These are phyloP conservation scores for Cydonia oblonga DNA, from an alignment of 331 rosid genomes.

Conservation along the genomic window DNA sequence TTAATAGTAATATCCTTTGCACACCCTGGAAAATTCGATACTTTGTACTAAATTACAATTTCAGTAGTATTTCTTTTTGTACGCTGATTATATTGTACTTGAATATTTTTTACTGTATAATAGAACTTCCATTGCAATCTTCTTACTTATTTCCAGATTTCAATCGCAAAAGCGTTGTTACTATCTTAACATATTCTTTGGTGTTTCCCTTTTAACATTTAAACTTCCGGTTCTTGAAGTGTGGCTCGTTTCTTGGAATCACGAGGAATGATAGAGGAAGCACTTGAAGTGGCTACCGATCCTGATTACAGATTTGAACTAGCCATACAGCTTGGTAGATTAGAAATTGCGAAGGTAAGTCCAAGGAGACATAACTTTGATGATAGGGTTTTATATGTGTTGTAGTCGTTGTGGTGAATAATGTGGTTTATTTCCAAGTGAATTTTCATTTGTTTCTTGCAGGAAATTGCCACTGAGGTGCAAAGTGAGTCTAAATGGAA, in stretches of 20 bases:
- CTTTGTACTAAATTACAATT: not conserved
- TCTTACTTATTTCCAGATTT: not conserved
- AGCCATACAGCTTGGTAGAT: conserved; percentile 89
- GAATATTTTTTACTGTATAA: not conserved
- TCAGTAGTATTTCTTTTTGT: not conserved
- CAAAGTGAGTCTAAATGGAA: conserved; percentile 95
- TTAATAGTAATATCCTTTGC: not conserved
- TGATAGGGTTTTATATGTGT: not conserved
- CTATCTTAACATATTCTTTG: not conserved
- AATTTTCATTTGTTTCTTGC: conserved; percentile 11
- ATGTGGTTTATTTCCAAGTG: not conserved
- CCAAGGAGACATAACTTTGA: conserved; percentile 6
- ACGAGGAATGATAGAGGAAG: conserved; percentile 96
- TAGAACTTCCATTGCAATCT: not conserved
- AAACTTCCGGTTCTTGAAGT: conserved; percentile 27
- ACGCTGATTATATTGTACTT: not conserved
- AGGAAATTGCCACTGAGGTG: conserved; percentile 81
- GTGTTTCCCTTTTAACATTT: not conserved
- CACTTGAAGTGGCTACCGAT: conserved; percentile 95
- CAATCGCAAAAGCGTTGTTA: not conserved
- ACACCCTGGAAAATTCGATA: not conserved
- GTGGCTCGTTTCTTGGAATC: conserved; percentile 99
- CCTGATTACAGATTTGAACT: conserved; percentile 96
- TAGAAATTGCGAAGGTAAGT: conserved; percentile 90
- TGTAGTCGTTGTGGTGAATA: not conserved